These are phyloP conservation scores for Aspergillus fructus DNA, from an alignment of 2,329 filamentous ascomycete species.

Conservation along the genomic window DNA sequence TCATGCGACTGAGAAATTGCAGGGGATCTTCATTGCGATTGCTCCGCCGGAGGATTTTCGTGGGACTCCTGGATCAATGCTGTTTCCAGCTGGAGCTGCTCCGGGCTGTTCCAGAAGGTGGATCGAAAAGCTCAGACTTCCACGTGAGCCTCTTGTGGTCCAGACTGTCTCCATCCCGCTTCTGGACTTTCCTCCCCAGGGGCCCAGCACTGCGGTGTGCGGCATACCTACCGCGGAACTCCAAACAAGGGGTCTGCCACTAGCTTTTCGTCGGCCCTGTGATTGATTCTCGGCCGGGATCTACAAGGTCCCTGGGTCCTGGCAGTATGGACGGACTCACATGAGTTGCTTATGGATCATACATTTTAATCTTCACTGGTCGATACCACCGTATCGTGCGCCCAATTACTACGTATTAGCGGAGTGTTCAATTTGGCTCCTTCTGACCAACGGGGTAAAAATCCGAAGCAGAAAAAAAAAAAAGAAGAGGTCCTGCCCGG, in stretches of 20 bases:
- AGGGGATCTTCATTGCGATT: neutral
- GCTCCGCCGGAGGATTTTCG: neutral
- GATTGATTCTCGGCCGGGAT: neutral
- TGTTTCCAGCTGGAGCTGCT: neutral
- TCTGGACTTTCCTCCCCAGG: neutral
- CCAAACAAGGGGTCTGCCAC: neutral
- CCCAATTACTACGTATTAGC: too few species aligned
- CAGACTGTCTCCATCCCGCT: conserved; percentile 2
- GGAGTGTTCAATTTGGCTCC: too few species aligned
- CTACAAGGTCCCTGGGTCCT: neutral
- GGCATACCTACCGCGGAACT: neutral
- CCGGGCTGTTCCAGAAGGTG: conserved; percentile 6
- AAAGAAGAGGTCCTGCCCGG: conserved; percentile 10
- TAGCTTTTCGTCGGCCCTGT: neutral
- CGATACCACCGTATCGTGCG: too few species aligned
- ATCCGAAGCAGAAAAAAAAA: neutral
- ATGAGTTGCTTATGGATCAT: neutral
- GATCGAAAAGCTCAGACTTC: conserved; percentile 14
- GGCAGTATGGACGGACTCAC: neutral
- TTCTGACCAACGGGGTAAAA: neutral
- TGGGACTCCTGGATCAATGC: neutral
- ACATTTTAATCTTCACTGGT: neutral
- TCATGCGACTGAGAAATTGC: neutral
- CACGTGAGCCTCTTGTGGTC: conserved; percentile 12
- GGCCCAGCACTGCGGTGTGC: neutral